These are phyloP conservation scores for Pisolithus microcarpus DNA, from an alignment of 768 basidiomycete genomes.

Conservation along the genomic window DNA sequence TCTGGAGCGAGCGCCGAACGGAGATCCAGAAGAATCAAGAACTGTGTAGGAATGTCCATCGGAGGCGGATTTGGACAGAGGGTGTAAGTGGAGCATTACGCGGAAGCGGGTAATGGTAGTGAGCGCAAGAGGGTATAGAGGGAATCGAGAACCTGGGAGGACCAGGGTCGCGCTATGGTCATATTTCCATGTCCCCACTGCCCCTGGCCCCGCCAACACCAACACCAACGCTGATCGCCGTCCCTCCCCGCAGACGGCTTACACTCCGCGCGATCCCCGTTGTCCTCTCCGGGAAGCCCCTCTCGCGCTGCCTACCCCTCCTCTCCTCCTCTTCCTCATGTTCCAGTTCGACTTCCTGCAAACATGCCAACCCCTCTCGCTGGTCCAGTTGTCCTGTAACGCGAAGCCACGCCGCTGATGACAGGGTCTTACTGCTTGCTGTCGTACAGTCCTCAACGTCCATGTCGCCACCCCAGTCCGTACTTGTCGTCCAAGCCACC, in stretches of 20 bases:
- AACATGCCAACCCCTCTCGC: neutral
- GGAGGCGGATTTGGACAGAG: no score
- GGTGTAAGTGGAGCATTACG: no score
- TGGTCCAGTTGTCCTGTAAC: neutral
- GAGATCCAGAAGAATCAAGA: no score
- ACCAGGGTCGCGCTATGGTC: neutral
- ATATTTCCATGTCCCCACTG: slow-evolving; percentile 9
- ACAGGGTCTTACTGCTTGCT: neutral
- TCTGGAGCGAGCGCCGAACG: no score
- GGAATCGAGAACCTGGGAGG: neutral
- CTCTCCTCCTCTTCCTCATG: slow-evolving; percentile 12
- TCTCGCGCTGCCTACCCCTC: slow-evolving; percentile 7
- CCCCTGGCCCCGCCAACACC: slow-evolving; percentile 7
- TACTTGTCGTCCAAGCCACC: neutral
- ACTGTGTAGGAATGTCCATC: no score
- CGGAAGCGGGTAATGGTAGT: neutral
- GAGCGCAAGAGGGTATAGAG: neutral
- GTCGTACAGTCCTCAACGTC: neutral
- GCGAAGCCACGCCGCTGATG: neutral
- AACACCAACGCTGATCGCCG: slow-evolving; percentile 7
- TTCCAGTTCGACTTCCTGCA: slow-evolving; percentile 1
- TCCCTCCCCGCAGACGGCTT: slow-evolving; percentile 2
- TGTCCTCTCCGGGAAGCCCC: neutral
- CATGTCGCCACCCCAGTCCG: neutral
- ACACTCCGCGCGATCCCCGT: slow-evolving; percentile 1